Base-by-base conservation (phyloP, 164 flowering plant genomes). In the Vitis riparia region DNA sequence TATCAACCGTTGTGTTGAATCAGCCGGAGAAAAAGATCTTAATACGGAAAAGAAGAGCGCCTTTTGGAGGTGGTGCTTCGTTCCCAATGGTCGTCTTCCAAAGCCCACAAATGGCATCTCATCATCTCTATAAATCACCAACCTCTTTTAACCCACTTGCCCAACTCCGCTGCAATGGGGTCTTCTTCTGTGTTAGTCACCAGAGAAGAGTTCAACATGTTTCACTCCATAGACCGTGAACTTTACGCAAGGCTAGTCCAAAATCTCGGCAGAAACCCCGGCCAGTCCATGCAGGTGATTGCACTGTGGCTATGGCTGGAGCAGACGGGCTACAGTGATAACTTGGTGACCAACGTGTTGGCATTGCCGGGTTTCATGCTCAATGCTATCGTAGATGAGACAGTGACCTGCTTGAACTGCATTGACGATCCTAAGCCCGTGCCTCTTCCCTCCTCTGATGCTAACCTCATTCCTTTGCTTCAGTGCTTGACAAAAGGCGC, bases 251-350 rank as follows among this genome's bases (percentile, higher is more conserved):
- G 76, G 0, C 68, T 89, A 7, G 77, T 82, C 14, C 11, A 66
- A 14, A 16, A 16, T n/a, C 79, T 86, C 3, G 55, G 71, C 9
- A 78, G 87, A 2, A 85, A 88, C 69, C 74, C 75, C 0, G 64
- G 13, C 9, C 74, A 86, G 72, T 63, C 85, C 12, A 73, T 82
- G 65, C 78, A 69, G 5, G 82, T 87, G 11, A 80, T 88, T 75
- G 89, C 80, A 0, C 61, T 88, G 1, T 78, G 78, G 83, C 63
- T 90, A 0, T 90, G 88, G 88, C 75, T 90, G 0, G 94, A 88
- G 73, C 59, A 72, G 1, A 57, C 23, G 3, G 55, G 51, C 8
- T 14, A 56, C 2, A 68, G 58, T 30, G 49, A 19, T 2, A 44
- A 65, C 59, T 23, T 83, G 29, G 71, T 83, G 6, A 2, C 55